Evolutionary conservation across 345 rosid genomes (phyloP), one percentile per base, ranked within the genome.

Genomic region (Acer campestre): DNA sequence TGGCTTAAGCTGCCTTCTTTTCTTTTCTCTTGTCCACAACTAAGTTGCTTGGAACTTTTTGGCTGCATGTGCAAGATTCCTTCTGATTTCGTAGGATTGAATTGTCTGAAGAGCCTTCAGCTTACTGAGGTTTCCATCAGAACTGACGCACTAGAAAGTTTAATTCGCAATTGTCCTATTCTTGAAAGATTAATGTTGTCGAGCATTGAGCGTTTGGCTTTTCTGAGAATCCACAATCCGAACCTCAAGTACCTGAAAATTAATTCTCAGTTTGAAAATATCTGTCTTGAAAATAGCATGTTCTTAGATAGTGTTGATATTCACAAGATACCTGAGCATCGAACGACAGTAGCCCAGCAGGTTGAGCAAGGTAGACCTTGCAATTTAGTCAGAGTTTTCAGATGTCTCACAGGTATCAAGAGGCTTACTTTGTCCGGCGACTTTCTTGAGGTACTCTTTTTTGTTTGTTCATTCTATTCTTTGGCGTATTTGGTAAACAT

Each of bases 201-300:
- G 77, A 66, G 81, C 61, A 40, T 79, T n/a, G 77, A 78, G 27
- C 76, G 77, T 65, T 70, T 81, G 68, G 65, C 80, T 25, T 64
- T 22, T 76, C 67, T 84, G 18, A 81, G 67, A 68, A 81, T 84
- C 72, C 61, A 65, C 48, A 79, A 73, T 46, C 77, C 75, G 56
- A 84, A 42, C 63, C 71, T 84, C 74, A 81, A 70, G 75, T 81
- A 75, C 80, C 46, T 84, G 78, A 79, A 81, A 79, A 35, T 84
- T 68, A 77, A 77, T 73, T 76, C 82, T 6, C 44, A 56, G 72
- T 84, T 81, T 61, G 79, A 64, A 75, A 81, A 81, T 70, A 64
- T 84, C 68, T 59, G 64, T 76, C 77, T 84, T 56, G 69, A 76
- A 72, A 31, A 66, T 69, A 75, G 77, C 64, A 27, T 73, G 6